Conservation (phyloP, 345 rosid genomes). For the Citrus glauca region DNA sequence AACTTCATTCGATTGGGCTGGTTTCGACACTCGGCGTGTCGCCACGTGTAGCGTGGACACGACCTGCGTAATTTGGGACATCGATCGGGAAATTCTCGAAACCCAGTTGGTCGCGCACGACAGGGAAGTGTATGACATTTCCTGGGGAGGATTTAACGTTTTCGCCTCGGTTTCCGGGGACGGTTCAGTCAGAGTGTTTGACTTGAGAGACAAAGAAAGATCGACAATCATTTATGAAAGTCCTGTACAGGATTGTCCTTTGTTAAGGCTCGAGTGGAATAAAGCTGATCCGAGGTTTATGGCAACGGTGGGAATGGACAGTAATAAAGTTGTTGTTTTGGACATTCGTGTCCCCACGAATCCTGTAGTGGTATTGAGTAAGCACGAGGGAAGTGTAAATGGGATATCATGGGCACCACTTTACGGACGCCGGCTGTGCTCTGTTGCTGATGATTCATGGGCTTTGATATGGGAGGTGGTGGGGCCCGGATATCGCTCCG, state of each 20-base stretch:
- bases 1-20: conserved; percentile 66
- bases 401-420: conserved; percentile 49
- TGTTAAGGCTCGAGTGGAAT: conserved; percentile 60
- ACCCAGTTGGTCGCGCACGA: conserved; percentile 59
- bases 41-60: conserved; percentile 46
- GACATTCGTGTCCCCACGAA: conserved; percentile 56
- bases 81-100: conserved; percentile 39
- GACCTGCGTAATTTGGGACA: conserved; percentile 56
- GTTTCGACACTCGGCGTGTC: conserved; percentile 37
- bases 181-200: conserved; percentile 59
- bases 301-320: conserved; percentile 49
- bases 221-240: conserved; percentile 61
- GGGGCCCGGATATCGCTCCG: neutral
- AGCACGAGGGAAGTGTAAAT: conserved; percentile 46
- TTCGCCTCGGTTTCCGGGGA: conserved; percentile 60
- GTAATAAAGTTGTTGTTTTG: conserved; percentile 41
- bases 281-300: conserved; percentile 50
- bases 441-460: conserved; percentile 51
- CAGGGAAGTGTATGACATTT: conserved; percentile 55
- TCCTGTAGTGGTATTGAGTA: conserved; percentile 37
- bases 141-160: conserved; percentile 55
- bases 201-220: conserved; percentile 52
- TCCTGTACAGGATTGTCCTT: conserved; percentile 24
- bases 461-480: conserved; percentile 49
- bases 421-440: conserved; percentile 37